phyloP scores from a whole-genome alignment of 352 stramenopile genomes.

The Globisporangium alternatum region DNA sequence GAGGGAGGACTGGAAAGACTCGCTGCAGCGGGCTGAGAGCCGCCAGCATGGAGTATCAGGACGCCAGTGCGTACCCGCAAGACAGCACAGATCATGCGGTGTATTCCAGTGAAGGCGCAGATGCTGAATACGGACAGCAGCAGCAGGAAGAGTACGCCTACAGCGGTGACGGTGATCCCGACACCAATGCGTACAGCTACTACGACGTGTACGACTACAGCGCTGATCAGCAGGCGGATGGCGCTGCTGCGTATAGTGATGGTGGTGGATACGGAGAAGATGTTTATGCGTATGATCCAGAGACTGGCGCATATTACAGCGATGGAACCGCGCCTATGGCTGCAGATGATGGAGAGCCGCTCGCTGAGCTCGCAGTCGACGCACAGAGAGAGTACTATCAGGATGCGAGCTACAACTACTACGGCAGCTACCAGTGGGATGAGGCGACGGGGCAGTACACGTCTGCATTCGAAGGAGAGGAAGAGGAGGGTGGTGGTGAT shows the following conservation, averaged over 20 bases:
- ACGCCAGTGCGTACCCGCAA: not conserved
- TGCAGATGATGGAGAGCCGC: not conserved
- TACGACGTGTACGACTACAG: not conserved
- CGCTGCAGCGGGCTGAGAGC: no score
- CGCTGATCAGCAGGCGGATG: not conserved
- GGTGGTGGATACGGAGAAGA: not conserved
- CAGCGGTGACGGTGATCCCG: not conserved
- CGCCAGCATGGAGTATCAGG: not conserved
- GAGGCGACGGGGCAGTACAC: slow-evolving; percentile 17
- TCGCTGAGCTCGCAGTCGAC: not conserved
- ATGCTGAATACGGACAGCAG: not conserved
- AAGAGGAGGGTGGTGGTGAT: slow-evolving; percentile 11
- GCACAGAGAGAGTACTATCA: not conserved
- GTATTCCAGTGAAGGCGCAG: not conserved
- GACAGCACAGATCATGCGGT: not conserved
- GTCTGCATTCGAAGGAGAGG: slow-evolving; percentile 16
- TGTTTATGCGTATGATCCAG: not conserved
- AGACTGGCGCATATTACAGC: not conserved
- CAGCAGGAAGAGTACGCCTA: not conserved
- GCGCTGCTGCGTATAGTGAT: not conserved
- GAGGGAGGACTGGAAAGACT: no score
- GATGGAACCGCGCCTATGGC: not conserved
- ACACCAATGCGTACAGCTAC: not conserved
- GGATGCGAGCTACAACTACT: not conserved
- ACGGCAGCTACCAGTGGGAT: slow-evolving; percentile 11